A percentile compares a stretch with the other conserved stretches of the same genome.
Conservation (phyloP, 192 early-diverging fungal genomes). For the Backusella sp. region DNA sequence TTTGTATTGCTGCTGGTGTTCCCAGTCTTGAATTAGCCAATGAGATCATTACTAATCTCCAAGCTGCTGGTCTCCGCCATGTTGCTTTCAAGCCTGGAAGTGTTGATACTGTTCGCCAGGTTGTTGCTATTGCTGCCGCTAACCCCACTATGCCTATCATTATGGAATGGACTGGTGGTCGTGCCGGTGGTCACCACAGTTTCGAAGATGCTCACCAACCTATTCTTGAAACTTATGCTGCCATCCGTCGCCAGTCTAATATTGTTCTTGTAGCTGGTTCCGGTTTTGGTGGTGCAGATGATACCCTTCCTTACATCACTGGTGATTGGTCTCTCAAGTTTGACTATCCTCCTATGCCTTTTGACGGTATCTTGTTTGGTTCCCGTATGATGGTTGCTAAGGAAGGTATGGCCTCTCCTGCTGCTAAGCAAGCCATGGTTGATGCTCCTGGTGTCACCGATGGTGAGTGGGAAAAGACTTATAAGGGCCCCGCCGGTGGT, state of each 20-base stretch:
- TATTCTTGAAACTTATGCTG: slow-evolving; percentile 82
- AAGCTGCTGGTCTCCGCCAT: slow-evolving; percentile 74
- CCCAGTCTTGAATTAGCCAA: slow-evolving; percentile 84
- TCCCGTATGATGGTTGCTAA: slow-evolving; percentile 96
- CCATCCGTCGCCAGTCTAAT: slow-evolving; percentile 79
- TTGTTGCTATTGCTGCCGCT: slow-evolving; percentile 75
- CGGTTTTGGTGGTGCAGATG: slow-evolving; percentile 86
- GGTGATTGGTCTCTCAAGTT: slow-evolving; percentile 86
- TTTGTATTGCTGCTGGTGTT: slow-evolving; percentile 91
- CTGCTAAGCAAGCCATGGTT: slow-evolving; percentile 87
- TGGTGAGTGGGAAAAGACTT: slow-evolving; percentile 82
- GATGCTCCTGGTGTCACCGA: slow-evolving; percentile 79
- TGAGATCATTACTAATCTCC: slow-evolving; percentile 73
- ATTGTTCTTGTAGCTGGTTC: slow-evolving; percentile 87
- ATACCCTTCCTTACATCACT: slow-evolving; percentile 87
- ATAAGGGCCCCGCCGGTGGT: slow-evolving; percentile 72
- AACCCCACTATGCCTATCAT: slow-evolving; percentile 84
- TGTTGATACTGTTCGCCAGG: slow-evolving; percentile 73
- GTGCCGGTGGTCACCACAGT: slow-evolving; percentile 95
- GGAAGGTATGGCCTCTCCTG: slow-evolving; percentile 75
- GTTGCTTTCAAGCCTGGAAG: slow-evolving; percentile 86
- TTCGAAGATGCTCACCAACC: slow-evolving; percentile 95
- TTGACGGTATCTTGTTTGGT: slow-evolving; percentile 93
- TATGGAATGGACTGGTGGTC: slow-evolving; percentile 96
- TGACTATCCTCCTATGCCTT: slow-evolving; percentile 90